Base-by-base conservation (phyloP, 1,284 basidiomycete species). In the Apiotrichum mycotoxinovorans region DNA sequence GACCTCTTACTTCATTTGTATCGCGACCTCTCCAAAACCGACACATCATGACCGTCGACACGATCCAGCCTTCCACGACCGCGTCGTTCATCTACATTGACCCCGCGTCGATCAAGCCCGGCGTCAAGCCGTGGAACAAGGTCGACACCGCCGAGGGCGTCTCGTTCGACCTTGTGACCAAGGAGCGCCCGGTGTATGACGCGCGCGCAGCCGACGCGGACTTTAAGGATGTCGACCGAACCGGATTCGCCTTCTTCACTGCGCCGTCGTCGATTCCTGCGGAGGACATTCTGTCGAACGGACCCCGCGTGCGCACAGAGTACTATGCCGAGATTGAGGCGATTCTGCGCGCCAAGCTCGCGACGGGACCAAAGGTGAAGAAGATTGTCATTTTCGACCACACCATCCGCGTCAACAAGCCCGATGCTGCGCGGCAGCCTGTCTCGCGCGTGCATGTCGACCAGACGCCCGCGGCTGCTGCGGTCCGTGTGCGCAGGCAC, bases 361-460 rank as follows among this genome's bases (percentile, higher is more conserved):
- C 45, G 12, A 54, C 51, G 3, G 60, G 60, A 2, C 26, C 33
- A 18, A 54, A 56, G 37, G 27, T 62, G 7, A 54, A 43, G 38
- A 26, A 40, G 18, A 34, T 62, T 2, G 44, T 58, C 15, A 53
- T 58, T 20, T 62, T 62, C 54, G 60, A 62, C 54, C 60, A 62
- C 57, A 62, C 60, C 15, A 56, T 62, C 42, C 60, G 60, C 41
- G 47, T 62, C 22, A 57, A 52, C 45, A 30, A 56, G 45, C 60
- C 60, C 4, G 10, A 20, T 1, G 47, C 60, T 0, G 54, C 60
- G 22, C 57, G 60, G 8, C 60, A 62, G 45, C 60, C 60, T 7
- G 60, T 62, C 10, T 43, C 46, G 41, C 46, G 26, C 20, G 61
- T 63, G 20, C 61, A 63, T 26, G 58, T 63, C 38, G 61, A 63